Conservation (phyloP, 148 eudicot genomes). For the Polygonum aviculare region DNA sequence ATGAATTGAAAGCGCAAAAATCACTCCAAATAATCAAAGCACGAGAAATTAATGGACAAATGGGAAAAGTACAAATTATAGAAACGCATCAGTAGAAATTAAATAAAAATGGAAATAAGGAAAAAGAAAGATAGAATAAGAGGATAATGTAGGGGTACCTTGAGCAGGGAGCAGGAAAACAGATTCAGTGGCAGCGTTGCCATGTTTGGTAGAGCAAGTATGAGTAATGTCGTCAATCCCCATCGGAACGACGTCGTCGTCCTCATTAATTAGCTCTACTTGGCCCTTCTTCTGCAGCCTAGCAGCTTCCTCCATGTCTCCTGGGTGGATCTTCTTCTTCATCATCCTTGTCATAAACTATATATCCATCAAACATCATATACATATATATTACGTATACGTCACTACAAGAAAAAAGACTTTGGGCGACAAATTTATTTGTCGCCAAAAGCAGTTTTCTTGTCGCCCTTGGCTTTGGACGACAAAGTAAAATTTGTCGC, state of each 20-base stretch:
- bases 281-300: constrained; percentile 1
- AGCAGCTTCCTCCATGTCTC: not conserved
- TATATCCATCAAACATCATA: not conserved
- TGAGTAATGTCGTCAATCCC: not conserved
- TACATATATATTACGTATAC: no score
- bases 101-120: not conserved
- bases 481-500: no score
- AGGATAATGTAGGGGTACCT: constrained; percentile 1
- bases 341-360: constrained; percentile 7
- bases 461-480: no score
- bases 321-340: constrained; percentile 6
- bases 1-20: not conserved
- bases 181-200: not conserved
- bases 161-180: not conserved
- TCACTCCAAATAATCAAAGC: not conserved
- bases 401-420: no score
- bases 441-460: no score
- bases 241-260: constrained; percentile 6
- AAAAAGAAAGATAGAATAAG: no score
- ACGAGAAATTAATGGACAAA: not conserved
- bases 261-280: not conserved
- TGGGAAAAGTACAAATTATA: no score
- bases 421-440: no score
- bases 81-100: not conserved
- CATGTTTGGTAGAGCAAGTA: not conserved